Percentiles rank a stretch among this genome's conserved stretches.
Evolutionary conservation across 257 asterid species (phyloP).

Genomic region (Thymus quinquecostatus): DNA sequence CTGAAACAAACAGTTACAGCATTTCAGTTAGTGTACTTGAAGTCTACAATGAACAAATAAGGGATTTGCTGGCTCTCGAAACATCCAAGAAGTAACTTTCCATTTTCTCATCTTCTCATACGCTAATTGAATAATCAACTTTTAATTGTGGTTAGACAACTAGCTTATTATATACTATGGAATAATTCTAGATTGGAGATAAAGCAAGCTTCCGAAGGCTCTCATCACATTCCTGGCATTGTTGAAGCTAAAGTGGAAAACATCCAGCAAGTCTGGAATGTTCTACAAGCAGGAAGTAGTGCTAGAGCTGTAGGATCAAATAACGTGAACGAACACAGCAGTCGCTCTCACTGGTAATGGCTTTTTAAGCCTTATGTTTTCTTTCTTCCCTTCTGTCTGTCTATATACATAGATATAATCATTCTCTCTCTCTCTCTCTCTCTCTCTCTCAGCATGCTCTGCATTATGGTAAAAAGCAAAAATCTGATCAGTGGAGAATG

Average conservation of each 20-base stretch:
- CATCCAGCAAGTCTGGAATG: slow-evolving; percentile 82
- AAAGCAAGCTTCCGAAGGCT: slow-evolving; percentile 94
- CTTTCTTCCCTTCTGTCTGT: background rate
- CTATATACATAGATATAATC: too few relatives aligned
- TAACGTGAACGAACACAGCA: slow-evolving; percentile 95
- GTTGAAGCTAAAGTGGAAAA: slow-evolving; percentile 88
- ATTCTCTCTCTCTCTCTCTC: background rate
- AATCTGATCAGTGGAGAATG: slow-evolving; percentile 73
- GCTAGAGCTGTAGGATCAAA: slow-evolving; percentile 95
- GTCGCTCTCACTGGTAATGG: slow-evolving; percentile 97
- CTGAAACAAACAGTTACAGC: slow-evolving; percentile 61
- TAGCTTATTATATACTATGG: background rate
- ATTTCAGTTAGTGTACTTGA: slow-evolving; percentile 98
- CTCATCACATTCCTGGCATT: slow-evolving; percentile 89
- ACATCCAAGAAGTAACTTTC: slow-evolving; percentile 72
- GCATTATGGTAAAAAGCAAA: slow-evolving; percentile 80
- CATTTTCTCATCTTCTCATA: slow-evolving; percentile 16
- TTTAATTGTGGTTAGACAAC: background rate
- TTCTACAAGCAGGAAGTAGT: slow-evolving; percentile 91
- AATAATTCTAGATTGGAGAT: slow-evolving; percentile 73
- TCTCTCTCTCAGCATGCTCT: slow-evolving; percentile 73
- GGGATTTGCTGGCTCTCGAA: slow-evolving; percentile 81
- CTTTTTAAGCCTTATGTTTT: slow-evolving; percentile 12
- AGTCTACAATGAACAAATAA: slow-evolving; percentile 95
- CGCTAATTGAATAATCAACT: background rate